A percentile compares a stretch with the other conserved stretches of the same genome.
Conservation (phyloP, 2,329 filamentous ascomycete genomes). For the Exophiala dermatitidis region DNA sequence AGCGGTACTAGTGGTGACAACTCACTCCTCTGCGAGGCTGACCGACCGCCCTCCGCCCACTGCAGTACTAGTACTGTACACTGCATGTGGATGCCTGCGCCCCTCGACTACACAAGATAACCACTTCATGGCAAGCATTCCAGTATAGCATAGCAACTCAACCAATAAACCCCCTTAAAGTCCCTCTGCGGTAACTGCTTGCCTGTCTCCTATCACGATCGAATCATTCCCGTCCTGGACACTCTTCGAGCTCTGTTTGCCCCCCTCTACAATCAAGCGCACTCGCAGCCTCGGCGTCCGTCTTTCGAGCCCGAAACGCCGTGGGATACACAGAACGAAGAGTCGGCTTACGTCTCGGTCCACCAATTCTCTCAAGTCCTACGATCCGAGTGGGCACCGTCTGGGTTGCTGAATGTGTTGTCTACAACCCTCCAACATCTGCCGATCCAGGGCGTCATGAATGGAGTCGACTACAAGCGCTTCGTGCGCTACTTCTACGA, state of each 20-base stretch:
- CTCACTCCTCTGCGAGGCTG: not conserved
- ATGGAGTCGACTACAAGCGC: conserved; percentile 67
- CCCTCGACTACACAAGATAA: conserved; percentile 1
- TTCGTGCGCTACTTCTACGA: conserved; percentile 92
- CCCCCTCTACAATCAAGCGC: conserved; percentile 8
- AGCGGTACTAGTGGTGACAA: too few relatives aligned
- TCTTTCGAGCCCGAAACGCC: not conserved
- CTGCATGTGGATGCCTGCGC: conserved; percentile 3
- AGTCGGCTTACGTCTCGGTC: not conserved
- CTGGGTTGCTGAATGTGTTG: conserved; percentile 21
- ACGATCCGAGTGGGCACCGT: conserved; percentile 1
- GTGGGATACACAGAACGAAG: conserved; percentile 1
- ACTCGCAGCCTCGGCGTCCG: conserved; percentile 1
- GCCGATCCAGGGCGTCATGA: conserved; percentile 41
- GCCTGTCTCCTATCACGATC: not conserved
- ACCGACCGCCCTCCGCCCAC: not conserved
- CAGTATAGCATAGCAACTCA: not conserved
- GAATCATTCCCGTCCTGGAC: conserved; percentile 10
- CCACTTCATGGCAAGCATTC: conserved; percentile 1
- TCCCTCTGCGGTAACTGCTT: not conserved
- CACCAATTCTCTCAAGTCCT: not conserved
- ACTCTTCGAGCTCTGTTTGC: conserved; percentile 20
- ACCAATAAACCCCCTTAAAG: not conserved
- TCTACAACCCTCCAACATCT: conserved; percentile 18
- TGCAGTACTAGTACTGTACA: not conserved